Evolutionary conservation across 2,329 filamentous ascomycete genomes (phyloP).

Genomic region (Exophiala aquamarina): DNA sequence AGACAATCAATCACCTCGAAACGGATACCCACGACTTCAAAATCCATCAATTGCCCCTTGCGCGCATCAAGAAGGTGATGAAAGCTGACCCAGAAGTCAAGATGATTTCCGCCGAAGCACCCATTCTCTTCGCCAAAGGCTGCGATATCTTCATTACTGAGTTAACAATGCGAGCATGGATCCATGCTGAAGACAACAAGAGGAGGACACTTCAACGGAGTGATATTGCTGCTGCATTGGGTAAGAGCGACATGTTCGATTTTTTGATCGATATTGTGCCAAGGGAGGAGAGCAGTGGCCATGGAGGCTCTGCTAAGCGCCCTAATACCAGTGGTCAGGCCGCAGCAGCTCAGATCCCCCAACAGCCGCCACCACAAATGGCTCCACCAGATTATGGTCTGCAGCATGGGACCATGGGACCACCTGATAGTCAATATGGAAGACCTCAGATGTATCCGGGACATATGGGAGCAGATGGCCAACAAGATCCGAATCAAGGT

Average conservation of each 20-base stretch:
- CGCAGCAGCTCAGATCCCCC: constrained; percentile 43
- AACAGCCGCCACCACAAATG: constrained; percentile 55
- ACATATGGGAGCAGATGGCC: constrained; percentile 56
- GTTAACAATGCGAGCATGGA: constrained; percentile 98
- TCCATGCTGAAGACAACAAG: constrained; percentile 99
- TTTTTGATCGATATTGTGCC: constrained; percentile 99
- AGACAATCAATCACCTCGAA: constrained; percentile 94
- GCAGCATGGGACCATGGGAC: constrained; percentile 61
- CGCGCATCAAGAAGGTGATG: constrained; percentile 99
- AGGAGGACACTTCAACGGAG: constrained; percentile 90
- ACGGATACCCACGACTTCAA: constrained; percentile 98
- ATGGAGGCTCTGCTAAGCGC: constrained; percentile 51
- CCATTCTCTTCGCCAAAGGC: constrained; percentile 95
- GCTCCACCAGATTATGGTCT: constrained; percentile 58
- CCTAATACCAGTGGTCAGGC: constrained; percentile 44
- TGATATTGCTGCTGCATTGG: constrained; percentile 91
- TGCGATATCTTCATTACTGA: constrained; percentile 99
- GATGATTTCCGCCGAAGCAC: constrained; percentile 98
- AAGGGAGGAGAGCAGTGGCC: constrained; percentile 84
- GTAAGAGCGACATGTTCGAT: constrained; percentile 99
- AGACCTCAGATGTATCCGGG: constrained; percentile 79
- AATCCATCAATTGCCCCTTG: constrained; percentile 90
- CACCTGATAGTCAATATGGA: constrained; percentile 75
- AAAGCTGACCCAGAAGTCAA: constrained; percentile 99
- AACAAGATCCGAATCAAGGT: constrained; percentile 66